Evolutionary conservation across 352 stramenopile species (phyloP).

Genomic region (Hyaloperonospora brassicae): DNA sequence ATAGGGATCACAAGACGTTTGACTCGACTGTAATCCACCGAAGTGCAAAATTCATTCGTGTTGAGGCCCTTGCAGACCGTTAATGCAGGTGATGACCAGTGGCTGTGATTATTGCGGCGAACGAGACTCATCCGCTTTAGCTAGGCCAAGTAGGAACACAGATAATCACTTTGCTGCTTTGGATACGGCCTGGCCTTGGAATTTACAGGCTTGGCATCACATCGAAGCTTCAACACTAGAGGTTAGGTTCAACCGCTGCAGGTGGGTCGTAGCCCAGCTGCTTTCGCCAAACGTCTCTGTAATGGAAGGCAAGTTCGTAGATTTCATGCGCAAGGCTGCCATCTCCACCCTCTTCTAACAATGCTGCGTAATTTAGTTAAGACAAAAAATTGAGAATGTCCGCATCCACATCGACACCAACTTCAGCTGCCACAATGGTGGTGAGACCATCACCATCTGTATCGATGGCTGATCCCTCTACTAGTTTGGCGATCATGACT

Average conservation of each 20-base stretch:
- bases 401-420: no score
- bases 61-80: not conserved
- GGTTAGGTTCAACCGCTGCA: not conserved
- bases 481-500: no score
- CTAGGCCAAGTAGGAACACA: not conserved
- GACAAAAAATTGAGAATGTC: no score
- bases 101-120: slow-evolving; percentile 1
- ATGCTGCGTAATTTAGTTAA: no score
- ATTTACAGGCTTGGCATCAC: not conserved
- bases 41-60: not conserved
- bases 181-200: slow-evolving; percentile 1
- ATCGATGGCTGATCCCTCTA: no score
- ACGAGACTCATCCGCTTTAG: slow-evolving; percentile 1
- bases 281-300: no score
- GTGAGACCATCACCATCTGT: no score
- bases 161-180: slow-evolving; percentile 1
- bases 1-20: slow-evolving; percentile 1
- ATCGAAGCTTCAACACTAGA: not conserved
- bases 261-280: not conserved
- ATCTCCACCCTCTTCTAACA: no score
- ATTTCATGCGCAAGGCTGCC: no score
- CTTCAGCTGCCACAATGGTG: no score
- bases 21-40: slow-evolving; percentile 1
- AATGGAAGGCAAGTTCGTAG: no score
- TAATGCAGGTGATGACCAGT: not conserved